A percentile compares a stretch with the other conserved stretches of the same genome.
Conservation (phyloP, 2,329 filamentous ascomycete genomes). For the Diaporthe sp. region DNA sequence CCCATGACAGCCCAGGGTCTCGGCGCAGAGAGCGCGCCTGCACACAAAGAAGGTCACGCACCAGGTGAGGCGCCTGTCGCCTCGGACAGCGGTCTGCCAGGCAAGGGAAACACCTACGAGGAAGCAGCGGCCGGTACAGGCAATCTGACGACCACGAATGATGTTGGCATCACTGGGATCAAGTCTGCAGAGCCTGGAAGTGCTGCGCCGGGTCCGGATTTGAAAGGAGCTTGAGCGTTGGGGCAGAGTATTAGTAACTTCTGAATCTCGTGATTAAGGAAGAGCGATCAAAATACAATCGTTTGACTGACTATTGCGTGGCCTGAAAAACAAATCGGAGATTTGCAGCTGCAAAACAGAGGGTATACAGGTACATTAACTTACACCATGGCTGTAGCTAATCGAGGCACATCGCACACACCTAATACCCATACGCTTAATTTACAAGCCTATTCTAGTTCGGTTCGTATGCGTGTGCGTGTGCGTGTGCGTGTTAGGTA, state of each 20-base stretch:
- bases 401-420: too few species aligned
- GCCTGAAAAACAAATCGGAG: too few species aligned
- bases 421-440: too few species aligned
- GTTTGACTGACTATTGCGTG: not conserved
- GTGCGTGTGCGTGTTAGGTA: too few species aligned
- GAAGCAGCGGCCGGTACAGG: constrained; percentile 21
- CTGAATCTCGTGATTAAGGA: not conserved
- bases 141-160: constrained; percentile 26
- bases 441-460: too few species aligned
- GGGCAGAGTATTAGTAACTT: not conserved
- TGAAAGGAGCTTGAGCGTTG: not conserved
- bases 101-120: constrained; percentile 6
- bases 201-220: constrained; percentile 32
- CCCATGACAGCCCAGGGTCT: constrained; percentile 29
- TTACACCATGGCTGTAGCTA: too few species aligned
- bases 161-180: constrained; percentile 27
- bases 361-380: too few species aligned
- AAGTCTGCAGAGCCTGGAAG: constrained; percentile 22
- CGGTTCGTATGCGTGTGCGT: too few species aligned
- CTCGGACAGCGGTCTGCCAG: constrained; percentile 37
- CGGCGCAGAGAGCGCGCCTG: constrained; percentile 35
- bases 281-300: too few species aligned
- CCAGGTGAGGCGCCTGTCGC: constrained; percentile 38
- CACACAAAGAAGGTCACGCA: constrained; percentile 32
- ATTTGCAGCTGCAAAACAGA: too few species aligned